Evolutionary conservation across 345 rosid genomes (phyloP), one percentile per base, ranked within the genome.

Genomic region (Carallia brachiata): DNA sequence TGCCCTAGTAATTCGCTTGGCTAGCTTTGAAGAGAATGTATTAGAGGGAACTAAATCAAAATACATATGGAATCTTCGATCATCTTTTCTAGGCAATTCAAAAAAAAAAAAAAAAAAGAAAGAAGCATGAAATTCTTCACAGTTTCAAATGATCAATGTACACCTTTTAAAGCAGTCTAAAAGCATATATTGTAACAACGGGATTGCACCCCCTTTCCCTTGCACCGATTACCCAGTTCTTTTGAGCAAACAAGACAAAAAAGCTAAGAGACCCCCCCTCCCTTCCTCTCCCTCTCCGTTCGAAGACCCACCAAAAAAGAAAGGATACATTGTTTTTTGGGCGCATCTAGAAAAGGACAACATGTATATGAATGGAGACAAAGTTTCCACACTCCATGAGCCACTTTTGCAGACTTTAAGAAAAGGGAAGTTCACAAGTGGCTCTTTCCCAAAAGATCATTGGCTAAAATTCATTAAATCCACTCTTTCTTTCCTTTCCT

Each of bases 331-430:
- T 53, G 61, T 30, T 67, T 54, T 27, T 56, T 56, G 28, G 61
- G n/a, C n/a, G 81, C 77, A 72, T 72, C 77, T 78, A 67, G 53
- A 67, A 81, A 75, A 72, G 50, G 77, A 81, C 84, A 81, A 59
- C 61, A 65, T 34, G 23, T n/a, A n/a, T n/a, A n/a, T 28, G 77
- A 71, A 70, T 75, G 76, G 79, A 81, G 84, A 81, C 84, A 75
- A 75, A 81, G 77, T 75, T 78, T 78, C 77, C 75, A 69, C 82
- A 62, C 70, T 68, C 77, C 71, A 65, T 62, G 58, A 70, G 50
- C 36, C 18, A 36, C 79, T 81, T 77, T 78, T 75, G 69, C 88
- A 80, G 86, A 73, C 81, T 82, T 82, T 76, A 76, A 78, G 77
- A 77, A 74, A 81, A 77, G 80, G 53, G 70, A 65, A 63, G 81